Base-by-base conservation (phyloP, 1,139 yeast genomes). In the Yamadazyma triangularis region DNA sequence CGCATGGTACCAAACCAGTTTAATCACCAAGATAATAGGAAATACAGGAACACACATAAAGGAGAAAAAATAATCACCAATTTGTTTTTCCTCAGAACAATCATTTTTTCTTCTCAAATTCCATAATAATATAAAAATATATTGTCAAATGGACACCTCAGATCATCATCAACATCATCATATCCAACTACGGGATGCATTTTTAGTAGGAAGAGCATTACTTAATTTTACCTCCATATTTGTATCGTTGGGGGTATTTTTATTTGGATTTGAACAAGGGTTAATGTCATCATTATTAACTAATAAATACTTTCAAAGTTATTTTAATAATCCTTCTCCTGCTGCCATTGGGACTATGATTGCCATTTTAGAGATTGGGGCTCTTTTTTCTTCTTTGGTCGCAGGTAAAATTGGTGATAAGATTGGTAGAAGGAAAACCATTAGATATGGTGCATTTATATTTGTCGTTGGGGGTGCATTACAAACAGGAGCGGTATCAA, bases 401-500 rank as follows among this genome's bases (percentile, higher is more conserved):
- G 86, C 88, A 4, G 95, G 95, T 2, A 67, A 76, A 35, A 64
- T 83, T 8, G 91, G 94, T 6, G 96, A 87, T 53, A 71, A 70
- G 37, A 71, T 84, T 28, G 96, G 96, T 10, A 72, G 97, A 41
- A 67, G 95, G 32, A 65, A 74, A 31, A 82, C 96, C 10, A 88
- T 89, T 34, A 58, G 93, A 24, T 78, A 79, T 41, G 97, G 96
- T 3, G 84, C 95, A 2, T 51, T 77, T 23, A 73, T 88, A 5
- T 88, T 89, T 51, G 82, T 85, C 8, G 48, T 83, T 13, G 97
- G 97, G 12, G 96, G 95, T 4, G 50, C 70, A 1, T 53, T 87
- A 30, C 96, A 88, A 57, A 72, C 93, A 1, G 49, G 60, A 28
- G 60, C 77, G 0, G 56, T 64, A 19, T 61, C 61, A 39, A 58